Evolutionary conservation across 805 yeast genomes (phyloP).

Genomic region (Candida tallmaniae): DNA sequence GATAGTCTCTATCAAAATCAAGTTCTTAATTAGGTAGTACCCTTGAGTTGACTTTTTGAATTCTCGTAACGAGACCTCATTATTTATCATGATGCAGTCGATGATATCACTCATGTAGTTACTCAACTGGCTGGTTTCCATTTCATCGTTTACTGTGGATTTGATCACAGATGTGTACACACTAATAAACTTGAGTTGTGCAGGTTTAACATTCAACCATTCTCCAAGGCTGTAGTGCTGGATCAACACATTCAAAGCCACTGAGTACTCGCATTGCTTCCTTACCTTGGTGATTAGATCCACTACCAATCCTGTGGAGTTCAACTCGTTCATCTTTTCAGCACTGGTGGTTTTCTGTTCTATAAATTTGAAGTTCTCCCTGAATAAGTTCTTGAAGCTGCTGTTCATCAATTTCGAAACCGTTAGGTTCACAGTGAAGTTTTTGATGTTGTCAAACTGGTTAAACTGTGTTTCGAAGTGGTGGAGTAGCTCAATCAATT

Average conservation of each 20-base stretch:
- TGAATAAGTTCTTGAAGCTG: slow-evolving; percentile 31
- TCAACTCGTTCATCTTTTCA: slow-evolving; percentile 53
- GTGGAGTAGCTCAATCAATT: slow-evolving; percentile 42
- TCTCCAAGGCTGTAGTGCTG: slow-evolving; percentile 50
- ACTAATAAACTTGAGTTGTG: slow-evolving; percentile 45
- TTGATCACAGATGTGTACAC: slow-evolving; percentile 47
- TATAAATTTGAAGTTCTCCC: slow-evolving; percentile 53
- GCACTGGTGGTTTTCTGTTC: slow-evolving; percentile 46
- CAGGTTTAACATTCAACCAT: slow-evolving; percentile 65
- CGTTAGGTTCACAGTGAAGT: slow-evolving; percentile 7
- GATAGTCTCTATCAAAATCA: slow-evolving; percentile 70
- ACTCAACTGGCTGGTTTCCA: slow-evolving; percentile 36
- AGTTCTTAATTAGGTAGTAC: slow-evolving; percentile 62
- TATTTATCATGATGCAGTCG: slow-evolving; percentile 62
- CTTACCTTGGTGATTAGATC: slow-evolving; percentile 66
- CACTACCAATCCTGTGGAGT: slow-evolving; percentile 68
- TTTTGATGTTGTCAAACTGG: slow-evolving; percentile 10
- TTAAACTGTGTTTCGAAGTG: slow-evolving; percentile 16
- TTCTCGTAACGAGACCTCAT: slow-evolving; percentile 57
- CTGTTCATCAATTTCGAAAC: slow-evolving; percentile 6
- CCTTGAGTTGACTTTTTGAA: slow-evolving; percentile 54
- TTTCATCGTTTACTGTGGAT: slow-evolving; percentile 19
- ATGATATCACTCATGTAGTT: slow-evolving; percentile 73
- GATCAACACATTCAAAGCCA: slow-evolving; percentile 49
- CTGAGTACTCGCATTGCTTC: slow-evolving; percentile 57